phyloP scores from a whole-genome alignment of 1,284 basidiomycete genomes.

The Sphaerobolus stellatus region DNA sequence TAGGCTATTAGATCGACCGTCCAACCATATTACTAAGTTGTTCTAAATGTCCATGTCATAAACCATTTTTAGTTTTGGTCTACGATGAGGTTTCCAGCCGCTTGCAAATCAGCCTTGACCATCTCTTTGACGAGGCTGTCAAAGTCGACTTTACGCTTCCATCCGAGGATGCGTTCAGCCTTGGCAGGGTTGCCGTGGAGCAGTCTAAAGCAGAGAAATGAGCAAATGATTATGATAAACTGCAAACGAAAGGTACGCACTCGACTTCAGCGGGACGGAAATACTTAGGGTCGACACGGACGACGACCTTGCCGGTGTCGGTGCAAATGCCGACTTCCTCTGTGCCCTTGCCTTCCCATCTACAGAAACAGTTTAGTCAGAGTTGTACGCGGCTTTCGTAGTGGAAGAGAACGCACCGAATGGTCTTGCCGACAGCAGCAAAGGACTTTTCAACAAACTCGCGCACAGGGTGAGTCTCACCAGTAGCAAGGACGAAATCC shows the following conservation, averaged over 20 bases:
- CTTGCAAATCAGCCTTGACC: slow-evolving; percentile 76
- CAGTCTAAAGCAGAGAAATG: slow-evolving; percentile 46
- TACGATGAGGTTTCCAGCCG: slow-evolving; percentile 68
- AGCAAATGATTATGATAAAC: slow-evolving; percentile 5
- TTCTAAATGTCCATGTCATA: too few species aligned
- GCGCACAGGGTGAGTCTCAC: slow-evolving; percentile 87
- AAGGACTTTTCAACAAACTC: slow-evolving; percentile 90
- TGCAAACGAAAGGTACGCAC: slow-evolving; percentile 44
- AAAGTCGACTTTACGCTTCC: slow-evolving; percentile 82
- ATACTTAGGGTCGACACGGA: slow-evolving; percentile 78
- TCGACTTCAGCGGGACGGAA: slow-evolving; percentile 94
- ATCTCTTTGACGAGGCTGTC: slow-evolving; percentile 84
- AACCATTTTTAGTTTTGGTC: slow-evolving; percentile 62
- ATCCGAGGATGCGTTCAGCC: slow-evolving; percentile 80
- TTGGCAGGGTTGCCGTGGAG: slow-evolving; percentile 81
- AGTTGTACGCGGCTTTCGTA: background rate
- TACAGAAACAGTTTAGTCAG: slow-evolving; percentile 25
- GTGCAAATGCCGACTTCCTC: slow-evolving; percentile 73
- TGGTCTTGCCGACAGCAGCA: slow-evolving; percentile 57
- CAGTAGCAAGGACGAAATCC: slow-evolving; percentile 90
- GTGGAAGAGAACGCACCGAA: slow-evolving; percentile 44
- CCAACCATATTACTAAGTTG: too few species aligned
- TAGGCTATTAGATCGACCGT: too few species aligned
- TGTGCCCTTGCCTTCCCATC: slow-evolving; percentile 75
- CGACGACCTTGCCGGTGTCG: slow-evolving; percentile 66